phyloP scores from a whole-genome alignment of 805 yeast species.

The Candida ovalis region DNA sequence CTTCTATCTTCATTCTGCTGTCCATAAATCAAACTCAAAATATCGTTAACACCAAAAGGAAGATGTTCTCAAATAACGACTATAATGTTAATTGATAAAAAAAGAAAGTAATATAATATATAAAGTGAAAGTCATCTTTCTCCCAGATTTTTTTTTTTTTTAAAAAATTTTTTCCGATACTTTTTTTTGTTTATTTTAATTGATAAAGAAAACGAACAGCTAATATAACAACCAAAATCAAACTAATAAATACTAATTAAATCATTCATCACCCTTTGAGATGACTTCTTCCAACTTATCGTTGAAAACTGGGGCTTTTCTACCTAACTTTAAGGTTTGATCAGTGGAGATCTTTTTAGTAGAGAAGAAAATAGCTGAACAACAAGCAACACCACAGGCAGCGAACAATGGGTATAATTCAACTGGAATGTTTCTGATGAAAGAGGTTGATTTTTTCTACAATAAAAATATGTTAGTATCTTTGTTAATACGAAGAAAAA shows the following conservation, averaged over 20 bases:
- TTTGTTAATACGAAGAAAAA: background rate
- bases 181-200: background rate
- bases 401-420: constrained; percentile 57
- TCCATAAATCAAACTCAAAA: background rate
- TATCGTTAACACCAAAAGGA: background rate
- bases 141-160: background rate
- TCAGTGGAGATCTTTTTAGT: constrained; percentile 50
- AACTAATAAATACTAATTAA: background rate
- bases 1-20: background rate
- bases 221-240: background rate
- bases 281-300: constrained; percentile 35
- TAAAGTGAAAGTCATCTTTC: background rate
- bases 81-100: background rate
- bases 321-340: constrained; percentile 44
- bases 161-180: background rate
- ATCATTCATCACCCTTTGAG: constrained; percentile 21
- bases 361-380: constrained; percentile 47
- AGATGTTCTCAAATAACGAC: background rate
- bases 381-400: constrained; percentile 51
- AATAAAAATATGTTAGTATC: constrained; percentile 1
- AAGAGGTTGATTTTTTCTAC: constrained; percentile 15
- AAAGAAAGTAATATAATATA: background rate
- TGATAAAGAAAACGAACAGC: background rate
- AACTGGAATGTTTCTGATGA: constrained; percentile 39
- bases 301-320: constrained; percentile 41